phyloP scores from a whole-genome alignment of 1,284 basidiomycete species.

The Gymnopus androsaceus region DNA sequence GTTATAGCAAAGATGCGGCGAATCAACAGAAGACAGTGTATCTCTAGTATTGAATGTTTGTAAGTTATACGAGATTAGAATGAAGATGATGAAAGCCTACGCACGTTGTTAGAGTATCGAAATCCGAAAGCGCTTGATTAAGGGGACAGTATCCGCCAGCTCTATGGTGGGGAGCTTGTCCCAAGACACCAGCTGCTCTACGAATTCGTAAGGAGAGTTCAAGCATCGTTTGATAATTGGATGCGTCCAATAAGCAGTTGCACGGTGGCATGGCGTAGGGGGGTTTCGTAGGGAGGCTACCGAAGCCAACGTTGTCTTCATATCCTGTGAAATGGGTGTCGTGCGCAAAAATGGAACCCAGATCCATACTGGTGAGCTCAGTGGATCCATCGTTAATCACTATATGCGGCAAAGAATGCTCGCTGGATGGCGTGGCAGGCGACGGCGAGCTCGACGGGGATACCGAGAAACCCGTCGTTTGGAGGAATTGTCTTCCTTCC shows the following conservation, averaged over 20 bases:
- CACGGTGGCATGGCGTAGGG: constrained; percentile 35
- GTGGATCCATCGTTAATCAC: not conserved
- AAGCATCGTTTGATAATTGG: constrained; percentile 45
- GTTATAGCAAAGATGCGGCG: constrained; percentile 1
- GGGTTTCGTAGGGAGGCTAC: not conserved
- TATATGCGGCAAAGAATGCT: not conserved
- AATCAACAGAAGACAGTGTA: constrained; percentile 3
- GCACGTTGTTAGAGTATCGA: constrained; percentile 48
- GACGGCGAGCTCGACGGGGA: constrained; percentile 7
- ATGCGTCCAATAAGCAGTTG: constrained; percentile 44
- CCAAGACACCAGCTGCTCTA: constrained; percentile 45
- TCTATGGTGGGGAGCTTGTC: constrained; percentile 41
- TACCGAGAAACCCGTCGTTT: not conserved
- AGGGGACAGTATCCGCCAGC: constrained; percentile 40
- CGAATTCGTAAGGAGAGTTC: constrained; percentile 53
- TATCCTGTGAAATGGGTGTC: not conserved
- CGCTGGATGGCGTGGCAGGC: constrained; percentile 1
- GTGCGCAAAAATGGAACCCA: constrained; percentile 6
- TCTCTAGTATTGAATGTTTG: not conserved
- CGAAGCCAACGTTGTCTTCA: not conserved
- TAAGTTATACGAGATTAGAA: not conserved
- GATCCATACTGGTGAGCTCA: not conserved
- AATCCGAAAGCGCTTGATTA: constrained; percentile 43
- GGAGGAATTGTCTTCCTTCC: not conserved
- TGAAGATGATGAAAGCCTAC: not conserved